Evolutionary conservation across 2,329 filamentous ascomycete species (phyloP), one percentile per base, ranked within the genome.

Genomic region (Cladosporium phlei): DNA sequence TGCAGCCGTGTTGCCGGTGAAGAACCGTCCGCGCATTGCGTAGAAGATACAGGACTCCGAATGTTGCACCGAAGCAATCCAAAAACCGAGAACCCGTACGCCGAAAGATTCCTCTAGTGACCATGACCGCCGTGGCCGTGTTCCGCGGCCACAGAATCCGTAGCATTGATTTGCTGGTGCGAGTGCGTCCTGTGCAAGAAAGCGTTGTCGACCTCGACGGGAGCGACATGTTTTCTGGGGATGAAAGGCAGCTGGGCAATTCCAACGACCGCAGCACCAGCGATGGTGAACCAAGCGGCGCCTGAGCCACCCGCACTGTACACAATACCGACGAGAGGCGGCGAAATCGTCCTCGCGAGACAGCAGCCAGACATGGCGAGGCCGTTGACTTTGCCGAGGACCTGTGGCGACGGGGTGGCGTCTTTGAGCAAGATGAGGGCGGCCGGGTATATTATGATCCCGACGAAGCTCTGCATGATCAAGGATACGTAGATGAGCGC

Each of bases 341-440:
- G 82, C 1, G 82, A 80, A 27, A 85, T 58, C 0, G 81, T 85
- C 16, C 83, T 74, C 48, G 80, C 81, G 5, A 80, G 75, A 22
- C 82, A 84, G 19, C 81, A 82, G 3, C 78, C 81, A 7, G 79
- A 82, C 54, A 84, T 84, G 42, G 82, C 82, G 12, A 85, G 67
- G 0, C 83, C 83, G 51, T 86, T 86, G 59, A 86, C 82, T 53
- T 76, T 80, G 1, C 83, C 83, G 14, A 86, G 69, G 3, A 80
- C 74, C 1, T 72, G 73, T 3, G 77, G 69, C 4, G 78, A 75
- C 0, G 82, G 80, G 3, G 79, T 79, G 1, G 82, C 79, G 64
- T 86, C 80, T 61, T 86, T 86, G 55, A 86, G 73, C 45, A 86
- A 70, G 50, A 86, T 85, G 24, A 86, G 69, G 1, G 82, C 72